phyloP scores from a whole-genome alignment of 441 rosid genomes.

The Syzygium syzygioides region DNA sequence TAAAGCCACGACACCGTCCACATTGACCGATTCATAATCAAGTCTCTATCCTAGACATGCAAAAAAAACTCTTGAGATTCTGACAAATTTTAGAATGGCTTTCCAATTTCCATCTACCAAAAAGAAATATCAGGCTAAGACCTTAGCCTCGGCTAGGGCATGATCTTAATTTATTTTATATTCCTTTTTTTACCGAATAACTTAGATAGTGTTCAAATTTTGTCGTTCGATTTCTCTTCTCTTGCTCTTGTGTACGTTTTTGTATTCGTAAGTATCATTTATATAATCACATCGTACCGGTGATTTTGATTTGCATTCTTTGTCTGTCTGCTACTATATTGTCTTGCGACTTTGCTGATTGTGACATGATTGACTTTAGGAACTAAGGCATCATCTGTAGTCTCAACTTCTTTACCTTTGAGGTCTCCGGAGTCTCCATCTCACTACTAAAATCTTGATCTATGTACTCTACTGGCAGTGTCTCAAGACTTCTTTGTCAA shows the following conservation, averaged over 20 bases:
- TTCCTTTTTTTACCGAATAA: not conserved
- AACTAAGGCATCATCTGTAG: not conserved
- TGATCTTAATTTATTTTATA: not conserved
- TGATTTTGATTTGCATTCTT: not conserved
- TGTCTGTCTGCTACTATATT: not conserved
- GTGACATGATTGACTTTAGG: not conserved
- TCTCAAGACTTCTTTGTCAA: not conserved
- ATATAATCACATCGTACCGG: not conserved
- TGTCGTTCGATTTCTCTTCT: not conserved
- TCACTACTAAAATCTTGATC: not conserved
- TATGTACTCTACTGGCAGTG: fast-evolving
- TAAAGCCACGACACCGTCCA: not conserved
- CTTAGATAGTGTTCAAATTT: not conserved
- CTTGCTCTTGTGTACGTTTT: not conserved
- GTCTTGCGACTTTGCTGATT: fast-evolving
- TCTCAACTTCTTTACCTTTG: not conserved
- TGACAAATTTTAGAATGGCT: not conserved
- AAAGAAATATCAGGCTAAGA: not conserved
- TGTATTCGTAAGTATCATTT: not conserved
- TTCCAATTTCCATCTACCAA: not conserved
- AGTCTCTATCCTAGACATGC: not conserved
- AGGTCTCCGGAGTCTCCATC: not conserved
- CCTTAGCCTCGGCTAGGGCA: not conserved
- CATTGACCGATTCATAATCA: not conserved
- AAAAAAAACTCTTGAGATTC: not conserved